phyloP scores from a whole-genome alignment of 768 basidiomycete species.

The Mycena metata region DNA sequence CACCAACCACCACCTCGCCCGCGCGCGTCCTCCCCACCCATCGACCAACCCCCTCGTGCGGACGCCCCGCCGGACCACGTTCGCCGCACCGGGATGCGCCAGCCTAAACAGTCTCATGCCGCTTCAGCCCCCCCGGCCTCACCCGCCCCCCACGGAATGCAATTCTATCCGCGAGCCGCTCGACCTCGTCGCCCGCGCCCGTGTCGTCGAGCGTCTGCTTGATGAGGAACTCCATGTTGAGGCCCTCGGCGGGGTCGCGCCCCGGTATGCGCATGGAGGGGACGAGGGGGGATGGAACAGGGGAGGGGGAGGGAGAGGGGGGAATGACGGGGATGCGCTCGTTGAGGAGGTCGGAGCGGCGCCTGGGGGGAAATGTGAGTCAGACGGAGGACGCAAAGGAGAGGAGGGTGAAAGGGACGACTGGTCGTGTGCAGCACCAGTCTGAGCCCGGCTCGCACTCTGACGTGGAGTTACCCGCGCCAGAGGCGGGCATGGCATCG shows the following conservation, averaged over 20 bases:
- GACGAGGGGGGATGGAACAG: slow-evolving; percentile 43
- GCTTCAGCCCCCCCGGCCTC: slow-evolving; percentile 26
- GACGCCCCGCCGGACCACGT: no score
- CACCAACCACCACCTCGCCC: no score
- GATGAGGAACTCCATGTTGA: slow-evolving; percentile 77
- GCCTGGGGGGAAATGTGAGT: slow-evolving; percentile 55
- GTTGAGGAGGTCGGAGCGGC: slow-evolving; percentile 79
- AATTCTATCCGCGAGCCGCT: slow-evolving; percentile 73
- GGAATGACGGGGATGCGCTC: slow-evolving; percentile 76
- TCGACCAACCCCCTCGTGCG: not conserved
- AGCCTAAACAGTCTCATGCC: slow-evolving; percentile 34
- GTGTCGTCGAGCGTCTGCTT: slow-evolving; percentile 70
- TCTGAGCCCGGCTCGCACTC: no score
- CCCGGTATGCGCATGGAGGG: slow-evolving; percentile 70
- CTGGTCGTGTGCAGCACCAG: no score
- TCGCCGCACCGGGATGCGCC: no score
- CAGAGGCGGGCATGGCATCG: no score
- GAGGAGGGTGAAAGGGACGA: slow-evolving; percentile 5
- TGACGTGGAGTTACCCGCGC: no score
- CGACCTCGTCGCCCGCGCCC: slow-evolving; percentile 63
- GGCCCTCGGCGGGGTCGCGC: slow-evolving; percentile 57
- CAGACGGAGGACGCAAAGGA: not conserved
- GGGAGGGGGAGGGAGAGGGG: slow-evolving; percentile 63
- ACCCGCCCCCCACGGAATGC: slow-evolving; percentile 48
- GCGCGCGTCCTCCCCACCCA: not conserved